Percentiles rank a stretch among this genome's conserved stretches.
These are phyloP conservation scores for Xylaria sp. DNA, from an alignment of 2,329 filamentous ascomycete species.

Conservation along the genomic window DNA sequence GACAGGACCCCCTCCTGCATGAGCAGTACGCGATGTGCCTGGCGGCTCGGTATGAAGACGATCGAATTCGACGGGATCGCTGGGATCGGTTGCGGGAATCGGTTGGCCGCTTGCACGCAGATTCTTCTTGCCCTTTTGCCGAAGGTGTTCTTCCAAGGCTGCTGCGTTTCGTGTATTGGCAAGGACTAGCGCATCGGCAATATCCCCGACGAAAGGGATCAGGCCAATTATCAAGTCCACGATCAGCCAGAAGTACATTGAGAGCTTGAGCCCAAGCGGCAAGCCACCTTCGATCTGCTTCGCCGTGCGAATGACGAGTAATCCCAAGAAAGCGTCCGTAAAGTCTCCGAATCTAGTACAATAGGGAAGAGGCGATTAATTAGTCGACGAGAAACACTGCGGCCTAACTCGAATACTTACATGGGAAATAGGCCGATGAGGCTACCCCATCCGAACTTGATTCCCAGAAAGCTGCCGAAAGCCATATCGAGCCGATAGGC, in stretches of 20 bases:
- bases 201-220: conserved; percentile 76
- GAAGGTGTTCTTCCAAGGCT: conserved; percentile 70
- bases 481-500: conserved; percentile 87
- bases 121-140: conserved; percentile 68
- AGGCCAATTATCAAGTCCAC: conserved; percentile 77
- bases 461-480: conserved; percentile 79
- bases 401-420: conserved; percentile 56
- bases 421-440: conserved; percentile 84
- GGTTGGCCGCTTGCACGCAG: conserved; percentile 54
- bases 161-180: conserved; percentile 79
- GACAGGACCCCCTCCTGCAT: neutral
- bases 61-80: conserved; percentile 59
- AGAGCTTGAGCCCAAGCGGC: conserved; percentile 60
- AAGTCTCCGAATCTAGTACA: conserved; percentile 73
- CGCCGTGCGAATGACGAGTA: conserved; percentile 77
- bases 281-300: conserved; percentile 78
- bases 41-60: conserved; percentile 36
- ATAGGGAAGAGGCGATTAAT: conserved; percentile 22
- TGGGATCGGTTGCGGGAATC: conserved; percentile 56
- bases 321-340: conserved; percentile 73
- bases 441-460: conserved; percentile 87
- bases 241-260: conserved; percentile 82
- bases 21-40: conserved; percentile 12
- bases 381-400: conserved; percentile 10
- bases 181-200: conserved; percentile 74